Evolutionary conservation across 2,329 filamentous ascomycete species (phyloP).

Genomic region (Fusarium scirpi): DNA sequence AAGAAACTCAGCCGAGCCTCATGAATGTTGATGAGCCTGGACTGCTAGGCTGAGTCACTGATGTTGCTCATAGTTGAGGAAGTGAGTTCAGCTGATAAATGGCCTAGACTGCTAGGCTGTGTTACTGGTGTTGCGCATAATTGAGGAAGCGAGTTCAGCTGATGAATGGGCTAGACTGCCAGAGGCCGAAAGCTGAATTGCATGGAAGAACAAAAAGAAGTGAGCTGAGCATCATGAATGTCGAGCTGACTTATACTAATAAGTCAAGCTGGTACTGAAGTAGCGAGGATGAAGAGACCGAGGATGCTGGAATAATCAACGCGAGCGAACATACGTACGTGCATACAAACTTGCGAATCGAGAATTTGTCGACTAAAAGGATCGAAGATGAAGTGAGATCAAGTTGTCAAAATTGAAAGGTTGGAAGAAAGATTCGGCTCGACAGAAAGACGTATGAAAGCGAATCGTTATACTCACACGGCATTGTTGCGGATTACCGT

Average conservation of each 20-base stretch:
- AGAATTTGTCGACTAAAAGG: background rate
- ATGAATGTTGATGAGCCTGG: constrained; percentile 9
- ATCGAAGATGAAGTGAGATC: background rate
- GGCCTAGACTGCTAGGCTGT: background rate
- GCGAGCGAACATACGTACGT: constrained; percentile 13
- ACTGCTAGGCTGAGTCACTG: constrained; percentile 1
- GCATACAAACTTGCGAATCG: constrained; percentile 12
- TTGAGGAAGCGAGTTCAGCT: background rate
- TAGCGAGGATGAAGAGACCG: background rate
- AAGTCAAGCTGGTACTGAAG: background rate
- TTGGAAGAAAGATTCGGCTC: background rate
- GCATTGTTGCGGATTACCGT: background rate
- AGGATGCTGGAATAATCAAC: background rate
- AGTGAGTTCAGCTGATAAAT: background rate
- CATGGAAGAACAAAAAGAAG: background rate
- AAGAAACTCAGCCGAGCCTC: background rate
- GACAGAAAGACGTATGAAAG: background rate
- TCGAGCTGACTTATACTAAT: background rate
- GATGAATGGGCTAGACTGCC: background rate
- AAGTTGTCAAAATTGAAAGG: background rate
- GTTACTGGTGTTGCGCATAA: background rate
- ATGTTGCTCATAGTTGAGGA: background rate
- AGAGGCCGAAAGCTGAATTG: background rate
- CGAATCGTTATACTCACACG: background rate
- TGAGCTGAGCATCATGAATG: background rate